These are phyloP conservation scores for Ascoidea rubescens DNA, from an alignment of 805 yeast species.

Conservation along the genomic window DNA sequence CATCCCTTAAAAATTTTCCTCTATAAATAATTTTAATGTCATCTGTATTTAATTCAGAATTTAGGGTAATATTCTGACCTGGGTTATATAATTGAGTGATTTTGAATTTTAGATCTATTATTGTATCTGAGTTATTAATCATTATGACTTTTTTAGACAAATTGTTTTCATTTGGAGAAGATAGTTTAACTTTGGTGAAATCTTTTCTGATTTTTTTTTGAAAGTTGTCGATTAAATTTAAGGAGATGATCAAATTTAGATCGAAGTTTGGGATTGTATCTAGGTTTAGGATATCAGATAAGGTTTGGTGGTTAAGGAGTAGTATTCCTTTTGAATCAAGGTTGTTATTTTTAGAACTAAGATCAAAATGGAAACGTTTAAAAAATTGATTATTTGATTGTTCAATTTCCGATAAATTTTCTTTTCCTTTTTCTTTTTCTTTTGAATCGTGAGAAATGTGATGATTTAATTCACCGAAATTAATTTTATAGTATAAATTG, in stretches of 20 bases:
- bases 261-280: background rate
- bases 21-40: slow-evolving; percentile 16
- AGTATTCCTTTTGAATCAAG: too few relatives aligned
- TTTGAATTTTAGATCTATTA: slow-evolving; percentile 12
- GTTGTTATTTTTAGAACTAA: too few relatives aligned
- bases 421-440: background rate
- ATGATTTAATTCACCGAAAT: background rate
- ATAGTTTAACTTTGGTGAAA: slow-evolving; percentile 14
- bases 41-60: slow-evolving; percentile 5
- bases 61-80: slow-evolving; percentile 1
- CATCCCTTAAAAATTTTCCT: slow-evolving; percentile 14
- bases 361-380: too few relatives aligned
- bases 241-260: background rate
- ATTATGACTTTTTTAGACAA: slow-evolving; percentile 8
- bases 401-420: background rate
- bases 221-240: too few relatives aligned
- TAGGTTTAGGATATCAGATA: background rate
- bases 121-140: slow-evolving; percentile 11
- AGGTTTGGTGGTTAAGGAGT: too few relatives aligned
- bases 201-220: too few relatives aligned
- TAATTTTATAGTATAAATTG: too few relatives aligned
- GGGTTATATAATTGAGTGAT: slow-evolving; percentile 15
- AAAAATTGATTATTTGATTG: background rate
- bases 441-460: background rate
- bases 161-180: slow-evolving; percentile 11